Conservation (phyloP, 1,284 basidiomycete genomes). For the Leccinum fuscescens region DNA sequence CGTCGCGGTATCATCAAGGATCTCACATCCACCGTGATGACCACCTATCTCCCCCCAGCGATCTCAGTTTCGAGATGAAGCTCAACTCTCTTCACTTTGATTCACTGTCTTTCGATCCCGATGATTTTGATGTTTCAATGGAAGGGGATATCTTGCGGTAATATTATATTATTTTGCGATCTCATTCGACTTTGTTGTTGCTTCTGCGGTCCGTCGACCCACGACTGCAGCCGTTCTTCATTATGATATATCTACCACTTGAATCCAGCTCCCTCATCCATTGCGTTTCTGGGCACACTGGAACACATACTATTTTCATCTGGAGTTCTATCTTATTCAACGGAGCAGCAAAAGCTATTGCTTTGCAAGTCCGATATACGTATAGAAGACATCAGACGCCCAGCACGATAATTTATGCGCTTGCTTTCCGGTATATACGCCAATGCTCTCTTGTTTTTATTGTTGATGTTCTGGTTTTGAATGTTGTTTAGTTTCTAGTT, state of each 20-base stretch:
- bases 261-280: slow-evolving; percentile 1
- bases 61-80: slow-evolving; percentile 53
- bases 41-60: slow-evolving; percentile 14
- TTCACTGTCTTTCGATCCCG: slow-evolving; percentile 59
- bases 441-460: slow-evolving; percentile 9
- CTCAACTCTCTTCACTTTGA: slow-evolving; percentile 72
- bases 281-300: not conserved
- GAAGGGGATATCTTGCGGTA: slow-evolving; percentile 14
- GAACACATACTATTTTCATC: slow-evolving; percentile 1
- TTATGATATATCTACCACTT: slow-evolving; percentile 8
- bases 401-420: slow-evolving; percentile 13
- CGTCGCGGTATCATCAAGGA: slow-evolving; percentile 6
- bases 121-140: slow-evolving; percentile 42
- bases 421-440: slow-evolving; percentile 4
- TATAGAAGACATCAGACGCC: slow-evolving; percentile 7
- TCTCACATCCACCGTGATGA: slow-evolving; percentile 1
- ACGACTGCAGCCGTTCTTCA: not conserved
- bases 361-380: slow-evolving; percentile 1
- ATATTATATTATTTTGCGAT: slow-evolving; percentile 6
- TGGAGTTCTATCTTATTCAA: not conserved
- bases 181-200: not conserved
- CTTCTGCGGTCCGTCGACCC: slow-evolving; percentile 3
- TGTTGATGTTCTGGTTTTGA: slow-evolving; percentile 6
- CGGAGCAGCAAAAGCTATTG: slow-evolving; percentile 6
- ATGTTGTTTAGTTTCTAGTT: slow-evolving; percentile 3